Percentiles rank a stretch among this genome's conserved stretches.
phyloP scores from a whole-genome alignment of 208 protist species.

The Trichomonas tenax region DNA sequence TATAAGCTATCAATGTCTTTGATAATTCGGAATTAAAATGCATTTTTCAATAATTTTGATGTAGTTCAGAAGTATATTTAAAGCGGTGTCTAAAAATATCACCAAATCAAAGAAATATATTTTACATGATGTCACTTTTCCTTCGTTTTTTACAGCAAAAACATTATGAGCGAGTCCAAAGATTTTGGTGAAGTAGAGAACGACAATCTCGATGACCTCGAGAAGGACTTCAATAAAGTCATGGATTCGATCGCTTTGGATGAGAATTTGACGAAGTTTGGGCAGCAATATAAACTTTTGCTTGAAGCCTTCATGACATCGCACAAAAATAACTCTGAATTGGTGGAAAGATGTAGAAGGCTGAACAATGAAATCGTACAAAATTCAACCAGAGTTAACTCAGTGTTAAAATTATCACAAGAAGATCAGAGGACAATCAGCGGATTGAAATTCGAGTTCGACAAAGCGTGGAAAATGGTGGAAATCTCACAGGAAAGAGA shows the following conservation, averaged over 20 bases:
- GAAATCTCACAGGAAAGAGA: slow-evolving; percentile 86
- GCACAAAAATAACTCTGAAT: slow-evolving; percentile 79
- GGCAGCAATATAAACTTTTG: slow-evolving; percentile 85
- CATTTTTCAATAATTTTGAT: too few relatives aligned
- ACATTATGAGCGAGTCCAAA: neutral
- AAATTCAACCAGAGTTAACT: slow-evolving; percentile 78
- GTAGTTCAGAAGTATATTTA: too few relatives aligned
- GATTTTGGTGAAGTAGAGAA: neutral
- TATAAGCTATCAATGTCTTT: too few relatives aligned
- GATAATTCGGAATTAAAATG: too few relatives aligned
- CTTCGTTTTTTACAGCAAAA: too few relatives aligned
- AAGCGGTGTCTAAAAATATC: too few relatives aligned
- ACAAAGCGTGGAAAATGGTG: slow-evolving; percentile 82
- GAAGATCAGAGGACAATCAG: slow-evolving; percentile 82
- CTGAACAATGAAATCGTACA: slow-evolving; percentile 73
- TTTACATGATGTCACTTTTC: too few relatives aligned
- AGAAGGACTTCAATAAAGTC: slow-evolving; percentile 71
- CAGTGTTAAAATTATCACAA: slow-evolving; percentile 73
- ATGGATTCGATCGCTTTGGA: slow-evolving; percentile 64
- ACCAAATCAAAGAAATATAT: too few relatives aligned
- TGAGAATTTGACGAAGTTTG: slow-evolving; percentile 70
- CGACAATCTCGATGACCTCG: slow-evolving; percentile 63
- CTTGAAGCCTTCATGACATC: slow-evolving; percentile 79
- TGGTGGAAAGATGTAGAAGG: slow-evolving; percentile 70
- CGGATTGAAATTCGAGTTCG: slow-evolving; percentile 53